phyloP scores from a whole-genome alignment of 2,329 filamentous ascomycete species.

The Colletotrichum cuscutae region DNA sequence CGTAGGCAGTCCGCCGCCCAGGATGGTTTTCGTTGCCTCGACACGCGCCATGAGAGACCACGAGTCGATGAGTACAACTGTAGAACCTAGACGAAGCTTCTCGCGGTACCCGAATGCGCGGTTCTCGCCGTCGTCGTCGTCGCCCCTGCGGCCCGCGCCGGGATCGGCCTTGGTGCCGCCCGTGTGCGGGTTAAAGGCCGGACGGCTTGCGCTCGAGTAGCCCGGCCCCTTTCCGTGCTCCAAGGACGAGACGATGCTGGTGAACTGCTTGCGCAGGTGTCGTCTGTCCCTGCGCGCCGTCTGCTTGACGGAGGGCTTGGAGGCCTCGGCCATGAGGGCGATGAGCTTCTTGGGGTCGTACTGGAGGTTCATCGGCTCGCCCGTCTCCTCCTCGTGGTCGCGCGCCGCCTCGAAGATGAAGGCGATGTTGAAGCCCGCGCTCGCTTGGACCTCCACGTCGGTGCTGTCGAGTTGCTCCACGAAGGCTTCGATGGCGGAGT shows the following conservation, averaged over 20 bases:
- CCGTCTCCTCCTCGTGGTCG: slow-evolving; percentile 59
- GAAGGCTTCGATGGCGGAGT: slow-evolving; percentile 81
- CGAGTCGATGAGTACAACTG: slow-evolving; percentile 57
- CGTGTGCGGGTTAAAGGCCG: slow-evolving; percentile 53
- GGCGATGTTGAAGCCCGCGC: slow-evolving; percentile 83
- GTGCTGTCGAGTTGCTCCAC: slow-evolving; percentile 85
- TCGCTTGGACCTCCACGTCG: slow-evolving; percentile 78
- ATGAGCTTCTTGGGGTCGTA: slow-evolving; percentile 62
- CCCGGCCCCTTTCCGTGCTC: slow-evolving; percentile 64
- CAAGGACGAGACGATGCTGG: slow-evolving; percentile 64
- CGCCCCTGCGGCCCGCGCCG: slow-evolving; percentile 28
- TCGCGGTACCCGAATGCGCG: slow-evolving; percentile 61
- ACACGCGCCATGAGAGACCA: slow-evolving; percentile 62
- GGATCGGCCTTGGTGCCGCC: slow-evolving; percentile 52
- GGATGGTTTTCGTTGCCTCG: slow-evolving; percentile 58
- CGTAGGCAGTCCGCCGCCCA: slow-evolving; percentile 55
- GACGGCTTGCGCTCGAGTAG: slow-evolving; percentile 60
- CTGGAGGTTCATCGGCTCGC: slow-evolving; percentile 59
- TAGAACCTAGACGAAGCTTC: slow-evolving; percentile 59
- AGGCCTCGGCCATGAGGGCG: slow-evolving; percentile 58
- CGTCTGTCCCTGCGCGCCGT: slow-evolving; percentile 61
- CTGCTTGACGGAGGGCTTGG: slow-evolving; percentile 58
- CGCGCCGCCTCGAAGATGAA: slow-evolving; percentile 80
- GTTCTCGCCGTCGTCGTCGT: slow-evolving; percentile 51
- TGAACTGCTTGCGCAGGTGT: slow-evolving; percentile 58